These are phyloP conservation scores for Cystoisospora suis DNA, from an alignment of 169 alveolate species.

Conservation along the genomic window DNA sequence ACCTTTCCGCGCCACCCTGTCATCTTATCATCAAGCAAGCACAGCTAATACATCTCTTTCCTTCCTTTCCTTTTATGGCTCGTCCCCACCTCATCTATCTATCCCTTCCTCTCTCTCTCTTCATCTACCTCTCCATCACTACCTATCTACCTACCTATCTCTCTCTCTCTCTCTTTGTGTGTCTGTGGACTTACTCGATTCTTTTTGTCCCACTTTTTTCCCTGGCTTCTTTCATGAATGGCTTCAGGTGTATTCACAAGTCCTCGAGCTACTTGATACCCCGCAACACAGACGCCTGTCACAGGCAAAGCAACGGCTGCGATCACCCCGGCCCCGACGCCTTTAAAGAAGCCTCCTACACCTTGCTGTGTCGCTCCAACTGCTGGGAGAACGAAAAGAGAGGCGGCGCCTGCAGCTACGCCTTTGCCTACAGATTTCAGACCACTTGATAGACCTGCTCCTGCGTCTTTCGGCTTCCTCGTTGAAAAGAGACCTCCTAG, in stretches of 20 bases:
- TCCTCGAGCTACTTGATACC: constrained; percentile 89
- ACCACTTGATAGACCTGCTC: constrained; percentile 87
- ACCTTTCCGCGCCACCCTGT: too few species aligned
- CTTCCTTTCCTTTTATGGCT: not conserved
- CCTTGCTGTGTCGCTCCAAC: constrained; percentile 89
- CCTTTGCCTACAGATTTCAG: constrained; percentile 89
- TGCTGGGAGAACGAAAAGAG: constrained; percentile 86
- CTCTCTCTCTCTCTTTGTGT: not conserved
- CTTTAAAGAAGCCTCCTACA: constrained; percentile 87
- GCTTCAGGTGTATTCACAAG: constrained; percentile 89
- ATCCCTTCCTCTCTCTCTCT: not conserved
- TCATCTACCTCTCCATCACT: not conserved
- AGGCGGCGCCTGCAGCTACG: constrained; percentile 87
- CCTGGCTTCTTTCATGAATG: constrained; percentile 81
- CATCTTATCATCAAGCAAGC: too few species aligned
- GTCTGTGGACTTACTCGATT: constrained; percentile 73
- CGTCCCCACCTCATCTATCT: too few species aligned
- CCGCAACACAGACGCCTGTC: constrained; percentile 87
- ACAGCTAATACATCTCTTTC: too few species aligned
- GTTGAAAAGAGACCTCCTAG: constrained; percentile 49
- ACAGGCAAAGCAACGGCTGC: constrained; percentile 88
- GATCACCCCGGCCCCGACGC: constrained; percentile 87
- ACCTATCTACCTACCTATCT: not conserved
- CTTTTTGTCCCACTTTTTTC: constrained; percentile 89
- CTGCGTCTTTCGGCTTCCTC: constrained; percentile 58